These are phyloP conservation scores for Phytophthora aleatoria DNA, from an alignment of 352 stramenopile species.

Conservation along the genomic window DNA sequence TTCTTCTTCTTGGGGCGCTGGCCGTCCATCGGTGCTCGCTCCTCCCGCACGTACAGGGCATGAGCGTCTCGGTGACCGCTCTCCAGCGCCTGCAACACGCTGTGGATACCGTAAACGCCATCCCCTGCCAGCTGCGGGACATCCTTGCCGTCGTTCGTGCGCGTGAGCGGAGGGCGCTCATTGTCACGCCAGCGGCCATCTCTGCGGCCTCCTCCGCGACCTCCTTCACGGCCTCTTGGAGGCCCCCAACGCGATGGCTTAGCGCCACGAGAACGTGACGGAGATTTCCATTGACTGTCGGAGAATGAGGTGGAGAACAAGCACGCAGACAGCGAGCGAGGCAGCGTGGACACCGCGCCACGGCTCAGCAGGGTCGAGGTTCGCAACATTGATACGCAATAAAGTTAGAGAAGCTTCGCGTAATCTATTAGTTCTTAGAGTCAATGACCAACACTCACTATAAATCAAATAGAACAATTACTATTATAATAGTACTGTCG, in stretches of 20 bases:
- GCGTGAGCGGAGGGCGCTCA: constrained; percentile 18
- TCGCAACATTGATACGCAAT: constrained; percentile 8
- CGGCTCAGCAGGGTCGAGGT: background rate
- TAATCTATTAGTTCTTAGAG: background rate
- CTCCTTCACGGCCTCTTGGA: background rate
- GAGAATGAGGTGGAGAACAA: constrained; percentile 16
- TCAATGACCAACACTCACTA: constrained; percentile 12
- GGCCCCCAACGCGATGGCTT: constrained; percentile 10
- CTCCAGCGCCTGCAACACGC: constrained; percentile 65
- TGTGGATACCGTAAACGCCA: constrained; percentile 74
- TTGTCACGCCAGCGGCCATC: constrained; percentile 16
- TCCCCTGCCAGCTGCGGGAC: constrained; percentile 66
- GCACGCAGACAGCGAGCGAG: constrained; percentile 8
- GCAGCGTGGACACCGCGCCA: background rate
- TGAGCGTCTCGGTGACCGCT: constrained; percentile 57
- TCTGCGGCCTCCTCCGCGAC: background rate
- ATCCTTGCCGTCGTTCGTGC: constrained; percentile 38
- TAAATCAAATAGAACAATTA: background rate
- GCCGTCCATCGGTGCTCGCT: constrained; percentile 18
- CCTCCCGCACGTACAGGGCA: constrained; percentile 60
- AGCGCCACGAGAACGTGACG: constrained; percentile 4
- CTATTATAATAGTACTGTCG: no score
- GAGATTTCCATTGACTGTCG: constrained; percentile 13
- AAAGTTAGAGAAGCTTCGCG: background rate
- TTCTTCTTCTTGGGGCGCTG: constrained; percentile 38